These are phyloP conservation scores for Dioszegia crocea DNA, from an alignment of 768 basidiomycete genomes.

Conservation along the genomic window DNA sequence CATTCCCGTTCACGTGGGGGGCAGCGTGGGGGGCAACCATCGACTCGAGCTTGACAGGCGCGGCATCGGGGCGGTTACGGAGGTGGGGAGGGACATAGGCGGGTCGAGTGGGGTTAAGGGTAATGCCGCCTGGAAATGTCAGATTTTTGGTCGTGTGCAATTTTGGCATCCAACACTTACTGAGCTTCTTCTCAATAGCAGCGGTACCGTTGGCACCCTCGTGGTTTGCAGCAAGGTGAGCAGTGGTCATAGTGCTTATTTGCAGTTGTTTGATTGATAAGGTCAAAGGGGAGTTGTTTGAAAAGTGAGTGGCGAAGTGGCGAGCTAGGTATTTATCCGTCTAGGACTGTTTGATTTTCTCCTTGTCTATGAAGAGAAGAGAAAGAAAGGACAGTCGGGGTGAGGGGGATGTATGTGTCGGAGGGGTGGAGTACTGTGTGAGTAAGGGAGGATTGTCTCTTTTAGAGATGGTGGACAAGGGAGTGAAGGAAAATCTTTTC, in stretches of 20 bases:
- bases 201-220: constrained; percentile 26
- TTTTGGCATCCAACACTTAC: constrained; percentile 26
- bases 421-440: neutral
- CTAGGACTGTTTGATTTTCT: constrained; percentile 5
- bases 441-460: neutral
- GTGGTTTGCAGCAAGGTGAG: constrained; percentile 17
- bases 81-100: constrained; percentile 52
- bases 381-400: neutral
- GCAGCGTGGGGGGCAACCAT: constrained; percentile 26
- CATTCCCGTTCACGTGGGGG: constrained; percentile 20
- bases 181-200: constrained; percentile 45
- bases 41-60: constrained; percentile 17
- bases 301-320: neutral
- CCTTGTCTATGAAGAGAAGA: neutral
- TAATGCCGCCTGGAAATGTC: constrained; percentile 30
- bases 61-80: constrained; percentile 26
- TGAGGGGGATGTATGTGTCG: neutral
- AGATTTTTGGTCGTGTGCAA: neutral
- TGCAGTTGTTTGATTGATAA: neutral
- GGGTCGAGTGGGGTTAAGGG: constrained; percentile 49
- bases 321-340: constrained; percentile 1
- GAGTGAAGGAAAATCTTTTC: constrained; percentile 6
- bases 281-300: too few species aligned
- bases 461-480: constrained; percentile 1
- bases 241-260: constrained; percentile 3